These are phyloP conservation scores for Puccinia triticina DNA, from an alignment of 1,284 basidiomycete species.

Conservation along the genomic window DNA sequence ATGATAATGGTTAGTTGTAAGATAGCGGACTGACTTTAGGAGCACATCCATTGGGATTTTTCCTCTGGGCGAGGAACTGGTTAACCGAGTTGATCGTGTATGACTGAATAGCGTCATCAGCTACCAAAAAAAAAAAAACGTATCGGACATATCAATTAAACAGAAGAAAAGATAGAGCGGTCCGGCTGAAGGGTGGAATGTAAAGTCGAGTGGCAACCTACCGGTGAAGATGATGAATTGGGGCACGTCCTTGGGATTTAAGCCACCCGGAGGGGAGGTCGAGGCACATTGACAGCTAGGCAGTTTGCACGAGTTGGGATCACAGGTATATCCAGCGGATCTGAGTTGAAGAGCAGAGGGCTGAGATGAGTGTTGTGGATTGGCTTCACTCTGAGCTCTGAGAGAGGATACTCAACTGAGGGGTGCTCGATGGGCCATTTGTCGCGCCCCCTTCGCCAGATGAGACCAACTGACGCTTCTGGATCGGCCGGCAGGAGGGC, in stretches of 20 bases:
- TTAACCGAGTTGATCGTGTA: slow-evolving; percentile 61
- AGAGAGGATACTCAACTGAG: slow-evolving; percentile 21
- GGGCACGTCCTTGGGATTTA: slow-evolving; percentile 70
- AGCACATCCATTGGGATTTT: slow-evolving; percentile 79
- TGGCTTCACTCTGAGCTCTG: background rate
- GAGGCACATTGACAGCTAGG: slow-evolving; percentile 74
- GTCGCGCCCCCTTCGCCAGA: slow-evolving; percentile 43
- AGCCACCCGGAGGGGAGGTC: slow-evolving; percentile 71
- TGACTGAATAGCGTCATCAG: slow-evolving; percentile 55
- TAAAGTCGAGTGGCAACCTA: background rate
- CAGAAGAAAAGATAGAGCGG: background rate
- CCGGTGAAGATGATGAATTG: slow-evolving; percentile 72
- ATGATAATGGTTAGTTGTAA: background rate
- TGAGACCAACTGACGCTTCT: slow-evolving; percentile 42
- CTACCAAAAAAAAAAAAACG: slow-evolving; percentile 65
- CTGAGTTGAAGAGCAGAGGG: slow-evolving; percentile 35
- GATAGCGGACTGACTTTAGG: slow-evolving; percentile 62
- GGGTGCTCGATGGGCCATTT: slow-evolving; percentile 36
- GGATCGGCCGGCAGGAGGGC: slow-evolving; percentile 44
- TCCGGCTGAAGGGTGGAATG: slow-evolving; percentile 26
- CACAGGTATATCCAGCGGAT: slow-evolving; percentile 70
- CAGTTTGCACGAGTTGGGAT: slow-evolving; percentile 69
- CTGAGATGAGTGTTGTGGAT: background rate
- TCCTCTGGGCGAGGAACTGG: slow-evolving; percentile 74
- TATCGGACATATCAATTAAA: background rate